These are phyloP conservation scores for Emergomyces orientalis DNA, from an alignment of 2,329 filamentous ascomycete genomes.

Conservation along the genomic window DNA sequence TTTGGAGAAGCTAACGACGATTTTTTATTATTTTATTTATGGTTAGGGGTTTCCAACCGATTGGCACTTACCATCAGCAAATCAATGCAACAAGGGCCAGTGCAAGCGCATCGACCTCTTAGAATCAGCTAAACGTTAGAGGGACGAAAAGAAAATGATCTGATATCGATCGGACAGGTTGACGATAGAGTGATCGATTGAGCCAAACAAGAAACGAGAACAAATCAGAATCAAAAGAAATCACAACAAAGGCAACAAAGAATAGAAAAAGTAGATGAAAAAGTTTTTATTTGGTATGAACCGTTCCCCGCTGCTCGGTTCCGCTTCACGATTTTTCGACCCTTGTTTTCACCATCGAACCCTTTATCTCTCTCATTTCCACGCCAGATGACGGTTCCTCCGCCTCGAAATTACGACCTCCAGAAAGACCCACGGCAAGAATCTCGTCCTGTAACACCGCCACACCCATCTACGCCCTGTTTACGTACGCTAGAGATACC, in stretches of 20 bases:
- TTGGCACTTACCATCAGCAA: slow-evolving; percentile 38
- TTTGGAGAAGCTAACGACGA: background rate
- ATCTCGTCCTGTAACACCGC: too few relatives aligned
- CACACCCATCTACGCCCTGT: too few relatives aligned
- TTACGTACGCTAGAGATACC: too few relatives aligned
- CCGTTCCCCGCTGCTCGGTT: too few relatives aligned
- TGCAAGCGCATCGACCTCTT: slow-evolving; percentile 15
- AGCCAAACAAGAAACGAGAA: background rate
- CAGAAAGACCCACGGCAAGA: too few relatives aligned
- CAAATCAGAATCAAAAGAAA: background rate
- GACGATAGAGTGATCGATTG: background rate
- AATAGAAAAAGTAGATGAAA: background rate
- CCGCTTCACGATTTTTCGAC: too few relatives aligned
- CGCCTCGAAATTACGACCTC: too few relatives aligned
- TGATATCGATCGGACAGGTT: background rate
- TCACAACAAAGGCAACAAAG: background rate
- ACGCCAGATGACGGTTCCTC: too few relatives aligned
- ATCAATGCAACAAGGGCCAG: slow-evolving; percentile 21
- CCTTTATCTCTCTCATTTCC: too few relatives aligned
- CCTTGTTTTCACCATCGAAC: too few relatives aligned
- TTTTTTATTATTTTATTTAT: background rate
- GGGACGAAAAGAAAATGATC: background rate
- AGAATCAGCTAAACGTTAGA: background rate
- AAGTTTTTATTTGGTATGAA: background rate
- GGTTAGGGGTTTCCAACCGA: slow-evolving; percentile 41